Evolutionary conservation across 768 basidiomycete species (phyloP), one percentile per base, ranked within the genome.

Genomic region (Naganishia antarctica): DNA sequence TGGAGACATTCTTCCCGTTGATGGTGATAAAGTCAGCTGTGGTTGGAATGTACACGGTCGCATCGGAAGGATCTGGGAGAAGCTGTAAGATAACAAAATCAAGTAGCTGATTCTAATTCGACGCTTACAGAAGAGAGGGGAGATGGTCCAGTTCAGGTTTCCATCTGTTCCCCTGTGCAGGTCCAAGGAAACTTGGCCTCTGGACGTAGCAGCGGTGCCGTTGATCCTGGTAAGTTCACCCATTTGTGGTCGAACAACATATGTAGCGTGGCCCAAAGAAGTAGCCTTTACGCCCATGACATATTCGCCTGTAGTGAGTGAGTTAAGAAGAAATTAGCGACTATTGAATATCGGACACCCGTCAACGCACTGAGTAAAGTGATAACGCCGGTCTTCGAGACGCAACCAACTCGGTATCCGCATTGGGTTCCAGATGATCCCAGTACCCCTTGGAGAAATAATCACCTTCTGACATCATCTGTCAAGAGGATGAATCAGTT

Each of bases 211-310:
- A 37, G 50, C 50, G n/a, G 50, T 51, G 5, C 31, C 50, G 50
- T 51, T 51, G 29, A 51, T 51, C 50, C 31, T 32, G 2, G 50
- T 51, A 6, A 31, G 21, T n/a, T 51, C 50, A 7, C 50, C 50
- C 50, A 51, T 51, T 51, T 51, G 31, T 2, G 50, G 50, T 51
- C 31, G 50, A 2, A 51, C 31, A 13, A 32, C 31, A 23, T 51
- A 51, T 18, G 50, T 51, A 8, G 31, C 50, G 15, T 51, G 50
- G 15, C 50, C 50, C 50, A 51, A 51, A 16, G 31, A 51, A 3
- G 50, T 51, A 18, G 50, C 50, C 31, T 51, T 51, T 28, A 51
- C 50, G n/a, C 31, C 50, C 50, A 51, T 51, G 16, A 51, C 50
- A 34, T 51, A 51, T 34, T 51, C 50, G 32, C 50, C 50, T 51